Evolutionary conservation across 306 rosid genomes (phyloP), one percentile per base, ranked within the genome.

Genomic region (Corylus avellana): DNA sequence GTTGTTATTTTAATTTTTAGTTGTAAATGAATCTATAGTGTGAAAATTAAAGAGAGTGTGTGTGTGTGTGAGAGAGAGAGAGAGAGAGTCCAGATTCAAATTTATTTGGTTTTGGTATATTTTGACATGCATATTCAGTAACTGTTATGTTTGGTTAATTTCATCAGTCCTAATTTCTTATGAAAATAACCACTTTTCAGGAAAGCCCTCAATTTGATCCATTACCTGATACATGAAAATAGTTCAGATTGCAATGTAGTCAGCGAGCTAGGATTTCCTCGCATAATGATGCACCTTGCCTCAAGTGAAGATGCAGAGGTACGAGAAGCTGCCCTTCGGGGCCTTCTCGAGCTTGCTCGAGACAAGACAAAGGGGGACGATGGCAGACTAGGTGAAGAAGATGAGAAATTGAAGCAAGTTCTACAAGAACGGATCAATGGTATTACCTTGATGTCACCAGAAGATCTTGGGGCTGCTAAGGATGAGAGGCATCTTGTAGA

Each of bases 121-220:
- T 18, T 42, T 39, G 16, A 42, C 3, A n/a, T 67, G 27, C 29
- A 67, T 67, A 67, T 12, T n/a, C 10, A 14, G 37, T 71, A 49
- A 13, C 20, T 51, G 42, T 27, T 49, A 11, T 48, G 59, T 25
- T 73, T 18, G 48, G 32, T 62, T 8, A 6, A 1, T 25, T 61
- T 47, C 9, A 14, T 35, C 29, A 3, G 10, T 47, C 57, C 39
- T 76, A 71, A 50, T 58, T 68, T 39, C 77, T 72, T 35, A n/a
- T 12, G 20, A 66, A 58, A 56, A 76, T 46, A 57, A 39, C 63
- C 32, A 55, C 51, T 59, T 83, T 83, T 64, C 91, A 96, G 99
- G 93, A 96, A 93, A 88, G 98, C 98, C 8, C 92, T 96, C 77
- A 91, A 93, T 80, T 86, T 96, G 89, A 86, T 93, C 76, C 93